Percentiles rank a stretch among this genome's conserved stretches.
These are phyloP conservation scores for Pelargonium citronellum DNA, from an alignment of 441 rosid species.

Conservation along the genomic window DNA sequence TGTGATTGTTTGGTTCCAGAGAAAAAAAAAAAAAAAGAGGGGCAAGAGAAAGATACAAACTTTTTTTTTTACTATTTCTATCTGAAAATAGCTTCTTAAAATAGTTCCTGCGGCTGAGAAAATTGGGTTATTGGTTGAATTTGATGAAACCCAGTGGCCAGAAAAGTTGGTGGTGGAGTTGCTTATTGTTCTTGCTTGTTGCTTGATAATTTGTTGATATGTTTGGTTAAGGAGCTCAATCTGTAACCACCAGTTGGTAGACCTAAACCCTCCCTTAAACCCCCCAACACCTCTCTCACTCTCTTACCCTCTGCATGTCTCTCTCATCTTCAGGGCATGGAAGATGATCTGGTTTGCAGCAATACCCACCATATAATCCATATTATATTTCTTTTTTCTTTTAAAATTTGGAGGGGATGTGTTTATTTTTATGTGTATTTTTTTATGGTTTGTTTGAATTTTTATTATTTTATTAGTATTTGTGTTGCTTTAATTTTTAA, in stretches of 20 bases:
- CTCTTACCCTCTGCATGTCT: conserved; percentile 22
- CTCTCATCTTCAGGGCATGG: conserved; percentile 35
- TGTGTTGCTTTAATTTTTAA: conserved; percentile 19
- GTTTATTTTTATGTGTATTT: not conserved
- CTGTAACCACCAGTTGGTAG: conserved; percentile 92
- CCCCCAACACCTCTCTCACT: conserved; percentile 19
- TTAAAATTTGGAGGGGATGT: not conserved
- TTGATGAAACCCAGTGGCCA: conserved; percentile 25
- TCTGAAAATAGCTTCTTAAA: conserved; percentile 13
- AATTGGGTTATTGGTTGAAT: conserved; percentile 30
- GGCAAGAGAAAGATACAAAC: not conserved
- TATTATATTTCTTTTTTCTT: conserved; percentile 25
- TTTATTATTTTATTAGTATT: conserved; percentile 9
- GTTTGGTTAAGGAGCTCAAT: conserved; percentile 68
- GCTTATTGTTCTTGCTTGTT: conserved; percentile 20
- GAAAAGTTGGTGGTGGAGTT: conserved; percentile 35
- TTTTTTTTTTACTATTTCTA: conserved; percentile 10
- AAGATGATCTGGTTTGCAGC: conserved; percentile 40
- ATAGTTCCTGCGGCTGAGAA: conserved; percentile 18
- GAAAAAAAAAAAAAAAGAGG: not conserved
- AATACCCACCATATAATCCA: conserved; percentile 49
- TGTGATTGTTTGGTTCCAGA: conserved; percentile 8
- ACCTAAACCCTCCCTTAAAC: conserved; percentile 80
- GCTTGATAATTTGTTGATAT: conserved; percentile 21
- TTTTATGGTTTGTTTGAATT: not conserved